Conservation (phyloP, 768 basidiomycete species). For the Rhizopogon vesiculosus region DNA sequence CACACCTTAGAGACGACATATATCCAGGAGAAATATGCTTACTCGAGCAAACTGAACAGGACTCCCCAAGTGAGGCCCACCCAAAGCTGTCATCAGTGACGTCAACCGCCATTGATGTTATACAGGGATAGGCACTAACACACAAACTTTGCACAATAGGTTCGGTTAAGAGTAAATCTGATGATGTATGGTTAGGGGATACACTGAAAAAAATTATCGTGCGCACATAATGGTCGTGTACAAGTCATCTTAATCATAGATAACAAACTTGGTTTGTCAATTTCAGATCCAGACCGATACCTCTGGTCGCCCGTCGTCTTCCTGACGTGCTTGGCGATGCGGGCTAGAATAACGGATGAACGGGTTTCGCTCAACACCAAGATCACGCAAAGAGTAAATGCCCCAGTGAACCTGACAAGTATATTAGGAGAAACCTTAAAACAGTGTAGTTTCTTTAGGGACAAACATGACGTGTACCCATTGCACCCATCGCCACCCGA, state of each 20-base stretch:
- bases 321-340: conserved; percentile 58
- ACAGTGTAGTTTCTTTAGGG: neutral
- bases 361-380: conserved; percentile 71
- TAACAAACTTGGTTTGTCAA: conserved; percentile 47
- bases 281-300: conserved; percentile 62
- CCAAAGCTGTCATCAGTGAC: conserved; percentile 43
- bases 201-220: neutral
- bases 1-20: neutral
- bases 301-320: conserved; percentile 58
- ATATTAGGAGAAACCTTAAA: neutral
- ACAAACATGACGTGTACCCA: conserved; percentile 66
- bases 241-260: conserved; percentile 64
- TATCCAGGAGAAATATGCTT: conserved; percentile 1
- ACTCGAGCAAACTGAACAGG: conserved; percentile 62
- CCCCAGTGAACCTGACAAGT: conserved; percentile 41
- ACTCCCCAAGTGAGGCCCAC: conserved; percentile 73
- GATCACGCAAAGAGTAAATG: conserved; percentile 43
- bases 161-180: conserved; percentile 37
- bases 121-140: conserved; percentile 31
- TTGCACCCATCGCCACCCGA: conserved; percentile 80
- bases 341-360: conserved; percentile 60
- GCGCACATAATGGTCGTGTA: conserved; percentile 65
- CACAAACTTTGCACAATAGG: conserved; percentile 71
- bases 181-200: neutral
- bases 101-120: neutral